Conservation (phyloP, 1,284 basidiomycete genomes). For the Fomitopsis schrenkii region DNA sequence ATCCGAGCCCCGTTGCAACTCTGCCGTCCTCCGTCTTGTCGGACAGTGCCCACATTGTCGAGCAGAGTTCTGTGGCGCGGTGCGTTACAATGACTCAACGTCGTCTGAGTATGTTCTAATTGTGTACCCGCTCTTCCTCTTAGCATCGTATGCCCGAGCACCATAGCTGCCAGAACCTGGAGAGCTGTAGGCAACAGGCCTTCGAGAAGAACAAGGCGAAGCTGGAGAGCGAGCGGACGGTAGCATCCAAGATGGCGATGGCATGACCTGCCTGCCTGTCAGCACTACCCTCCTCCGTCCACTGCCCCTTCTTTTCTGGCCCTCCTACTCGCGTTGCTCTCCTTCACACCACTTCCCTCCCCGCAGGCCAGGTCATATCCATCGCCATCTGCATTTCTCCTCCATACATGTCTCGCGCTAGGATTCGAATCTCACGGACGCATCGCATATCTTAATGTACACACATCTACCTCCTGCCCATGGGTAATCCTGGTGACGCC, state of each 20-base stretch:
- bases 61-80: slow-evolving; percentile 70
- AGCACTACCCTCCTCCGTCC: slow-evolving; percentile 9
- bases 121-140: slow-evolving; percentile 8
- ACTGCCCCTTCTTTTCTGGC: slow-evolving; percentile 2
- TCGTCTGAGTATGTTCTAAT: not conserved
- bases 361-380: slow-evolving; percentile 16
- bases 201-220: slow-evolving; percentile 84
- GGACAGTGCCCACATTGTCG: slow-evolving; percentile 80
- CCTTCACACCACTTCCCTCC: slow-evolving; percentile 6
- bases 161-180: slow-evolving; percentile 73
- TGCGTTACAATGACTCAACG: slow-evolving; percentile 36
- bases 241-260: slow-evolving; percentile 77
- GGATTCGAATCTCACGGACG: slow-evolving; percentile 21
- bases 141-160: slow-evolving; percentile 84
- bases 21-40: slow-evolving; percentile 74
- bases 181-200: slow-evolving; percentile 79
- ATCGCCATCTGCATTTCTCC: slow-evolving; percentile 11
- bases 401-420: slow-evolving; percentile 13
- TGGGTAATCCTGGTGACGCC: slow-evolving; percentile 13
- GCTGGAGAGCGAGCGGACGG: slow-evolving; percentile 83
- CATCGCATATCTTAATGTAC: slow-evolving; percentile 17
- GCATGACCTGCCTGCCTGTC: slow-evolving; percentile 41
- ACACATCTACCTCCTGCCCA: slow-evolving; percentile 17
- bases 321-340: not conserved
- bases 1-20: slow-evolving; percentile 64